Evolutionary conservation across 352 stramenopile genomes (phyloP), one percentile per base, ranked within the genome.

Genomic region (Phytophthora sp.): DNA sequence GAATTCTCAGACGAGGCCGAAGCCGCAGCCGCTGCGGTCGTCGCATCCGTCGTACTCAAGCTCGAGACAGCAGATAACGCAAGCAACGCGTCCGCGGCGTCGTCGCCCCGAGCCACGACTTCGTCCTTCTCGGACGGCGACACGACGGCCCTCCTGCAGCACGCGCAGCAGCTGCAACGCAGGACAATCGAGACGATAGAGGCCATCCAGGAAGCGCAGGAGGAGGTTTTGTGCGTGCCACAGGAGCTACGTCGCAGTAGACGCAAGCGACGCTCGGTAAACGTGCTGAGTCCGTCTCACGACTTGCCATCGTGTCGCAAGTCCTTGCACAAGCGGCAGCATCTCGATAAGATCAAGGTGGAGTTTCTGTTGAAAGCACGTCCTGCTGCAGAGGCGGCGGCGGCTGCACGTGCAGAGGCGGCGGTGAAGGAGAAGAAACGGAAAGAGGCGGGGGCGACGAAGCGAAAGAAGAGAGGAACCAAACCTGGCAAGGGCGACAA

Each of bases 201-300:
- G 38, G 16, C 18, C 1, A 20, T 31, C 6, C 9, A 55, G 18
- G 41, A 61, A 18, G 38, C 31, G 4, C 12, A 45, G 20, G 45
- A 57, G 21, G 38, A 38, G 27, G 29, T 15, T 13, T 16, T 9
- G 7, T 11, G 2, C 3, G 20, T 13, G 18, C 9, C 12, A 0
- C 7, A 35, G 8, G 46, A 55, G 16, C 27, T 44, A 4, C 65
- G 66, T 33, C 67, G 54, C 27, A 74, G 66, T 12, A 26, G 41
- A 33, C 71, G 71, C 30, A 78, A 74, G 33, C 61, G 62, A 18
- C 57, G 62, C n/a, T 46, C 62, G 13, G 71, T 78, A 29, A 53
- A 73, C 7, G 2, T 70, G 8, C 26, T 73, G 20, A 72, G 54
- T 50, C 53, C 57, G 20, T 63, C 56, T 15, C 51, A 68, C 12